Evolutionary conservation across 163 green algal species (phyloP), one percentile per base, ranked within the genome.

Genomic region (Scenedesmus sp.): DNA sequence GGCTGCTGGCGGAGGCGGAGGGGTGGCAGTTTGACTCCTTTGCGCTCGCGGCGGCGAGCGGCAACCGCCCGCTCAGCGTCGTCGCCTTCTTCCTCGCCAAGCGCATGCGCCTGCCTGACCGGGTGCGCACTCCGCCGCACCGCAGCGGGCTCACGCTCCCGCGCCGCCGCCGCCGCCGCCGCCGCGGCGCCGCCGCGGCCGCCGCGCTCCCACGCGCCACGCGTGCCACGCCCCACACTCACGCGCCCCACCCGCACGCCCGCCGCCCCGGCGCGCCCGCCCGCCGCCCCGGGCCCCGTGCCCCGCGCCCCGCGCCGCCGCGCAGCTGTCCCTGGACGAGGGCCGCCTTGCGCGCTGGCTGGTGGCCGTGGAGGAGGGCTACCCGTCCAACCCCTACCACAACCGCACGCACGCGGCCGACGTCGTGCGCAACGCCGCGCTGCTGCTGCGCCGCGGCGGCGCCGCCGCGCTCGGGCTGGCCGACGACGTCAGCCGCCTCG

Each of bases 21-120:
- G 77, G 88, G 63, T 92, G 87, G 87, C 83, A 90, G 76, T 92
- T 90, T 80, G 83, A 92, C 60, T 82, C 85, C 1, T 92, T 92
- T 63, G 70, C 85, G 64, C 85, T 92, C 18, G 71, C 78, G 26
- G 83, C 86, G 29, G 85, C 81, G 15, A 81, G 67, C n/a, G 64
- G 70, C 36, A 70, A 72, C 20, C 70, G 84, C 56, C 87, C 87
- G 44, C 67, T 92, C 31, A 88, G 78, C 6, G 26, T 85, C 34
- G 70, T 90, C 5, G 78, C 60, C 17, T 90, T 85, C 48, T 73
- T 75, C 58, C 70, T 91, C 45, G 60, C 89, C 17, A 87, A 87
- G 47, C 83, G 78, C 34, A 54, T 18, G 5, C 34, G 33, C 9
- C 53, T 77, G 4, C n/a, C n/a, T n/a, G n/a, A n/a, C n/a, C n/a